Evolutionary conservation across 2,329 filamentous ascomycete species (phyloP).

Genomic region (Fusarium sp.): DNA sequence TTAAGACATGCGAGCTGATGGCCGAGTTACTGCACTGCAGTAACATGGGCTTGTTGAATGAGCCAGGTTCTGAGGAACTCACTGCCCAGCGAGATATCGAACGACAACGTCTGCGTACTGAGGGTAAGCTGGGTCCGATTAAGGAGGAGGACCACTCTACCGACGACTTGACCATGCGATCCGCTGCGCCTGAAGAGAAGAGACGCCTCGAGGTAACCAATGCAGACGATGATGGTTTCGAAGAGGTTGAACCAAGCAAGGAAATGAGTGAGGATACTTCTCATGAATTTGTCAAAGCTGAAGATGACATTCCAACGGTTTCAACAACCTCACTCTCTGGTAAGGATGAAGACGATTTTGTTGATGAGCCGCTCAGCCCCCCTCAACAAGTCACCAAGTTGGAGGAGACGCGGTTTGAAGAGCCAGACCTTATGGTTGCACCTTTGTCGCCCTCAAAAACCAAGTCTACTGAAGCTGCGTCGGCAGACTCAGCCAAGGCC

Average conservation of each 20-base stretch:
- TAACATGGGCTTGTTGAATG: constrained; percentile 97
- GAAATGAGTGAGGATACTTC: constrained; percentile 81
- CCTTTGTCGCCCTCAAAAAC: constrained; percentile 67
- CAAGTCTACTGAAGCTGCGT: constrained; percentile 47
- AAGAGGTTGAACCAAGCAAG: constrained; percentile 81
- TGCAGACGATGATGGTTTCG: constrained; percentile 89
- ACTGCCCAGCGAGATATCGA: constrained; percentile 84
- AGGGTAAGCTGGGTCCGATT: constrained; percentile 74
- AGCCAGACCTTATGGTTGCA: constrained; percentile 68
- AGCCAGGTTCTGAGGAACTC: constrained; percentile 88
- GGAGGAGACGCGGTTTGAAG: constrained; percentile 66
- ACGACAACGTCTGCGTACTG: constrained; percentile 80
- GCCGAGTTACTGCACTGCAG: constrained; percentile 97
- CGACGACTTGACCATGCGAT: constrained; percentile 74
- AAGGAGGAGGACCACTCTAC: constrained; percentile 56
- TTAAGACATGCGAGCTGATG: constrained; percentile 99
- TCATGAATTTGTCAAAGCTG: constrained; percentile 74
- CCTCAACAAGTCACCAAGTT: constrained; percentile 72
- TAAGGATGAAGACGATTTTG: constrained; percentile 79
- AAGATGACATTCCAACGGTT: constrained; percentile 62
- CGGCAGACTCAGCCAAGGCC: constrained; percentile 35
- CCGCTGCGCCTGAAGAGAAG: constrained; percentile 69
- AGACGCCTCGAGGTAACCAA: constrained; percentile 84
- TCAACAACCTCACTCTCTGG: constrained; percentile 51
- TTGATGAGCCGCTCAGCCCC: constrained; percentile 82